A percentile compares a stretch with the other conserved stretches of the same genome.
phyloP scores from a whole-genome alignment of 176 grass and related monocot genomes.

The Cenchrus americanus region DNA sequence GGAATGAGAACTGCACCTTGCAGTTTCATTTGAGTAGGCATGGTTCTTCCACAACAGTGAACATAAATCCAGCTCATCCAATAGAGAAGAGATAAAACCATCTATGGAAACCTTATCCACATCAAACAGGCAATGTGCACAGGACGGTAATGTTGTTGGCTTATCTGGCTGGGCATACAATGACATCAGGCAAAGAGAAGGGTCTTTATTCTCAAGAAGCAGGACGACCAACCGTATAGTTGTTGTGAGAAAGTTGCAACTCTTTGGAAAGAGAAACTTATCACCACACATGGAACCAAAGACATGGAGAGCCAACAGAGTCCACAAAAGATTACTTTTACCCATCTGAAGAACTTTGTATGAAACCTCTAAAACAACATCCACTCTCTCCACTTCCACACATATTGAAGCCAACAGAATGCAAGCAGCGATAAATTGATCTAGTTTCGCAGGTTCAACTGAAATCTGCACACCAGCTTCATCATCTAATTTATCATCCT shows the following conservation, averaged over 20 bases:
- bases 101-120: conserved; percentile 46
- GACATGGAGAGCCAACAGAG: conserved; percentile 72
- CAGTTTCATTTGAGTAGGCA: conserved; percentile 39
- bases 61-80: conserved; percentile 71
- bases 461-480: conserved; percentile 44
- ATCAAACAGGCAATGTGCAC: conserved; percentile 69
- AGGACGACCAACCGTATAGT: conserved; percentile 62
- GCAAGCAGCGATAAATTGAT: conserved; percentile 69
- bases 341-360: conserved; percentile 78
- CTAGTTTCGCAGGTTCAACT: conserved; percentile 45
- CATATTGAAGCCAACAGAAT: conserved; percentile 74
- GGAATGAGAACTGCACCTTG: conserved; percentile 33
- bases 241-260: conserved; percentile 53
- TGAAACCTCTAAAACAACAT: conserved; percentile 61
- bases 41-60: conserved; percentile 40
- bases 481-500: conserved; percentile 33
- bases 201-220: conserved; percentile 57
- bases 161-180: conserved; percentile 39
- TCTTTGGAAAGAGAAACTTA: conserved; percentile 57
- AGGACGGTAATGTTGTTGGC: conserved; percentile 56
- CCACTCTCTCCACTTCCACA: conserved; percentile 51
- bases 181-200: conserved; percentile 41
- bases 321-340: conserved; percentile 63
- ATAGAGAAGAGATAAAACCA: conserved; percentile 61
- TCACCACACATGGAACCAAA: conserved; percentile 75